phyloP scores from a whole-genome alignment of 2,329 filamentous ascomycete genomes.

The Talaromyces verruculosus region DNA sequence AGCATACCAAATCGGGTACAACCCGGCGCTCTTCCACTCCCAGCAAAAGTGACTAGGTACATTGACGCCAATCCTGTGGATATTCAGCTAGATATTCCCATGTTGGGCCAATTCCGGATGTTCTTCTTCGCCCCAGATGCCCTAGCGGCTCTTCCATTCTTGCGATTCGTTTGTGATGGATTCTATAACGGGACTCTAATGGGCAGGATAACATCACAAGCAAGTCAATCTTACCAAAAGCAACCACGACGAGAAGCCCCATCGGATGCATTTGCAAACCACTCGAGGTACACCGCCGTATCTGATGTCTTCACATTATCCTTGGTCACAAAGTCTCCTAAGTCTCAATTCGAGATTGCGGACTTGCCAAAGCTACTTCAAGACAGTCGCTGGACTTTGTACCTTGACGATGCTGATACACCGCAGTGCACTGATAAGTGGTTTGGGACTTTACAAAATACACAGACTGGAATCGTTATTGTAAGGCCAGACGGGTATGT shows the following conservation, averaged over 20 bases:
- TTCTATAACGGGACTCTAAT: background rate
- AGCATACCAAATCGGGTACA: conserved; percentile 40
- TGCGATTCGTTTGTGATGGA: background rate
- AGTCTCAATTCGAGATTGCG: conserved; percentile 63
- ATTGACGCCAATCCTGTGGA: conserved; percentile 77
- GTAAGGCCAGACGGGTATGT: conserved; percentile 12
- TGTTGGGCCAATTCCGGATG: conserved; percentile 74
- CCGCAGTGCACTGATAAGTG: conserved; percentile 60
- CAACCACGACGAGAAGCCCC: background rate
- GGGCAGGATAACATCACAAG: background rate
- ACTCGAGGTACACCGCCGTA: conserved; percentile 60
- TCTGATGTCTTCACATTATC: conserved; percentile 70
- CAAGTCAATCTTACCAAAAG: background rate
- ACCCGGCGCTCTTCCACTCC: conserved; percentile 54
- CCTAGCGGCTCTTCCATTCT: background rate
- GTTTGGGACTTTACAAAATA: background rate
- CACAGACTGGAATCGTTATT: conserved; percentile 10
- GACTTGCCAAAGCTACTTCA: conserved; percentile 64
- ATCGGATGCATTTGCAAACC: conserved; percentile 1
- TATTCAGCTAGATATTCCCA: conserved; percentile 73
- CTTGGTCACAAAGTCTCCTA: conserved; percentile 65
- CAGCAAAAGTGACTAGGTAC: conserved; percentile 70
- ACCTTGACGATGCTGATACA: conserved; percentile 65
- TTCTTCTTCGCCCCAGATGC: conserved; percentile 70
- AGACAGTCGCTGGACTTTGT: conserved; percentile 69